phyloP scores from a whole-genome alignment of 208 protist genomes.

The Acanthamoeba healyi region DNA sequence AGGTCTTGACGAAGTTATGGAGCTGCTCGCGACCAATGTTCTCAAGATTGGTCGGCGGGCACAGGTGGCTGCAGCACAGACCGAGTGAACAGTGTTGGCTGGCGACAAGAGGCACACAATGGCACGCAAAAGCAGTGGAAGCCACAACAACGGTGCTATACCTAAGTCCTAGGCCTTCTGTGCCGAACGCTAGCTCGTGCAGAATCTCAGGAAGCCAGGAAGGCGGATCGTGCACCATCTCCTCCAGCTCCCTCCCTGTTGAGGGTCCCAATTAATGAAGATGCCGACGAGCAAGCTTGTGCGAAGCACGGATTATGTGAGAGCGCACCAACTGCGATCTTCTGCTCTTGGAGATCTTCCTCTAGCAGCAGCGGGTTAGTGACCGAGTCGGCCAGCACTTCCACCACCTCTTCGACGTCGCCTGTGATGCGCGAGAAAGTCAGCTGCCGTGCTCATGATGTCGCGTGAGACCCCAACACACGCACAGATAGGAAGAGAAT shows the following conservation, averaged over 20 bases:
- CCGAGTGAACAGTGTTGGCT: too few relatives aligned
- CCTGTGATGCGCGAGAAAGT: too few relatives aligned
- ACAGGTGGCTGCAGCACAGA: not conserved
- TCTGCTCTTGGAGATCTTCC: slow-evolving; percentile 69
- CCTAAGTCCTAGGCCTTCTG: slow-evolving; percentile 36
- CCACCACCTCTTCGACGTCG: slow-evolving; percentile 13
- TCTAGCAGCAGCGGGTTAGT: slow-evolving; percentile 16
- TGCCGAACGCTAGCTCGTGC: slow-evolving; percentile 40
- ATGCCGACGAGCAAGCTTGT: too few relatives aligned
- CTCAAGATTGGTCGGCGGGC: not conserved
- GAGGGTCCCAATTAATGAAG: too few relatives aligned
- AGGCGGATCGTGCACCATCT: not conserved
- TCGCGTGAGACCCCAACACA: too few relatives aligned
- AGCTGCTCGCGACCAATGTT: slow-evolving; percentile 60
- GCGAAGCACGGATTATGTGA: too few relatives aligned
- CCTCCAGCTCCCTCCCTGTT: slow-evolving; percentile 66
- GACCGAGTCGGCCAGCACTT: slow-evolving; percentile 72
- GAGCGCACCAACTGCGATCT: not conserved
- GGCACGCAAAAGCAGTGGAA: too few relatives aligned
- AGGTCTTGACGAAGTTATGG: slow-evolving; percentile 34
- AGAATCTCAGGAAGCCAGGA: slow-evolving; percentile 50
- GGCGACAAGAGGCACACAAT: too few relatives aligned
- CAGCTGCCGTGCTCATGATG: not conserved
- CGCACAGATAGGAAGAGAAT: not conserved
- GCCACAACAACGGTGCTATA: not conserved